Evolutionary conservation across 2,329 filamentous ascomycete genomes (phyloP).

Genomic region (Neobulgaria alba): DNA sequence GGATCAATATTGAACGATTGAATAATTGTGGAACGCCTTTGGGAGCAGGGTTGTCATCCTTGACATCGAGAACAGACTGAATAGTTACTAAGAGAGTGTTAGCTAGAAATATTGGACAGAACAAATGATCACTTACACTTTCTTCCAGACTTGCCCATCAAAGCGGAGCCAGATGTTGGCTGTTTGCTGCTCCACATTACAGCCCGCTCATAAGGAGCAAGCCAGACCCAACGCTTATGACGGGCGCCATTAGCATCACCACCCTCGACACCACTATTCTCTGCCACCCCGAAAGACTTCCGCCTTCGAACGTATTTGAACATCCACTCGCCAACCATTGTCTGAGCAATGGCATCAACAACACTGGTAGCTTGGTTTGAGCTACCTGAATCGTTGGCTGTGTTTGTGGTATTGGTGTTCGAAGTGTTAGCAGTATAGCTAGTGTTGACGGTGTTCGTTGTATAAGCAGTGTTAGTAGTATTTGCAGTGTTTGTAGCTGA

Average conservation of each 20-base stretch:
- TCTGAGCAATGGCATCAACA: conserved; percentile 93
- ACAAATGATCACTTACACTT: conserved; percentile 61
- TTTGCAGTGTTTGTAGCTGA: conserved; percentile 43
- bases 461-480: conserved; percentile 32
- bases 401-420: conserved; percentile 30
- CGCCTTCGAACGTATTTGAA: conserved; percentile 81
- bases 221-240: conserved; percentile 97
- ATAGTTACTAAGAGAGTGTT: conserved; percentile 59
- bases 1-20: conserved; percentile 87
- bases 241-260: conserved; percentile 61
- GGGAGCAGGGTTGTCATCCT: conserved; percentile 81
- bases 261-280: conserved; percentile 56
- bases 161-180: conserved; percentile 73
- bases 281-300: conserved; percentile 80
- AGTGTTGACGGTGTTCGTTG: conserved; percentile 44
- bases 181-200: conserved; percentile 99
- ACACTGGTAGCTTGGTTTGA: conserved; percentile 65
- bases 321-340: conserved; percentile 98
- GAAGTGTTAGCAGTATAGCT: conserved; percentile 32
- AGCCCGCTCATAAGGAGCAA: conserved; percentile 89
- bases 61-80: conserved; percentile 93
- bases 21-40: conserved; percentile 62
- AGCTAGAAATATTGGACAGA: background rate
- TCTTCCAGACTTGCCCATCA: conserved; percentile 89
- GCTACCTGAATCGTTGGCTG: conserved; percentile 44